These are phyloP conservation scores for Trichoderma breve DNA, from an alignment of 2,329 filamentous ascomycete genomes.

Conservation along the genomic window DNA sequence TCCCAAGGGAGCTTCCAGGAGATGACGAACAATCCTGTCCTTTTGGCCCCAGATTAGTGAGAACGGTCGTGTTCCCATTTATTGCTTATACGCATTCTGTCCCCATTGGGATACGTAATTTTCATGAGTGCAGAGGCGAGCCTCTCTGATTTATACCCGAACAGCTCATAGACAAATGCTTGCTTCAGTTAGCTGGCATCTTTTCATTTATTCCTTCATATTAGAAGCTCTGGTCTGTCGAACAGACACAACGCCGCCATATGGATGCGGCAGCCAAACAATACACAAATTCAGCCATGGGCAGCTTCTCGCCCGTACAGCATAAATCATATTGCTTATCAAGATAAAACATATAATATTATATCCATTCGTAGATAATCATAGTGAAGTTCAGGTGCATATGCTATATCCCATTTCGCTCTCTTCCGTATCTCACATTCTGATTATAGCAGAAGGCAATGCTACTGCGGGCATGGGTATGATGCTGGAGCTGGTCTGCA, in stretches of 20 bases:
- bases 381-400: not conserved
- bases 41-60: not conserved
- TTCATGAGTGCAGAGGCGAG: not conserved
- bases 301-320: not conserved
- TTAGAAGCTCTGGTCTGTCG: not conserved
- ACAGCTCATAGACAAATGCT: not conserved
- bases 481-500: not conserved
- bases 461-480: not conserved
- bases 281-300: not conserved
- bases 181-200: not conserved
- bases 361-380: not conserved
- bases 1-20: slow-evolving; percentile 31
- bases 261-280: not conserved
- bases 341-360: not conserved
- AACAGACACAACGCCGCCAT: not conserved
- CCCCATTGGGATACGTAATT: not conserved
- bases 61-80: not conserved
- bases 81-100: not conserved
- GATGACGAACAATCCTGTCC: not conserved
- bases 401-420: not conserved
- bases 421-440: not conserved
- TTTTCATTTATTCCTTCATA: not conserved
- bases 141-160: slow-evolving; percentile 3
- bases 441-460: not conserved
- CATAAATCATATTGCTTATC: not conserved